Base-by-base conservation (phyloP, 2,329 filamentous ascomycete genomes). In the Aspergillus phoenicis region DNA sequence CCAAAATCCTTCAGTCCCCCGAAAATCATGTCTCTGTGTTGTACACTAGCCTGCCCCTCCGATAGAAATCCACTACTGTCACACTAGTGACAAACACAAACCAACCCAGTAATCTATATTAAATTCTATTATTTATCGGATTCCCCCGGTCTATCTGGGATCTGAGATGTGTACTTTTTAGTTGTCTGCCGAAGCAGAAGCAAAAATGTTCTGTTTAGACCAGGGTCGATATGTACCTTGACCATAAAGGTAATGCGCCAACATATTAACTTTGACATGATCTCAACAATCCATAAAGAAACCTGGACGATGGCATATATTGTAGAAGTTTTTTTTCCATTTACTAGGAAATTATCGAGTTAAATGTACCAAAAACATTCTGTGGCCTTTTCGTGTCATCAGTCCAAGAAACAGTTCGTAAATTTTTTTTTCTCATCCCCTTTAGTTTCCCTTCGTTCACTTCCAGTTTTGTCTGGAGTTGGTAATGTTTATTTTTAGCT, bases 41-140 rank as follows among this genome's bases (percentile, higher is more conserved):
- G 51, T 57, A 59, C 55, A 58, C 54, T 58, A 58, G 59, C 53
- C 41, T 55, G 43, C 54, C 57, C 52, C 60, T 59, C 47, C 62
- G 36, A 60, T 56, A 52, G 52, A 62, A 66, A 62, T 43, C 57
- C 62, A 67, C 65, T 64, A 58, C 64, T 66, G 66, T 67, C 66
- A 62, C 66, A 68, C 66, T 67, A 68, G 63, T 68, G 66, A 68
- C 66, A 67, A 68, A 68, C 66, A 68, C 57, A 64, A 56, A 61
- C 65, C 62, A 62, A 61, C 60, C 52, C 59, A 62, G 52, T 59
- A 54, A 62, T 62, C 56, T 59, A 58, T 55, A 57, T 61, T 60
- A 59, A 54, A 53, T 57, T 33, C 58, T 60, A 55, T 59, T 59
- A 63, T 61, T 59, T 55, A 57, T 48, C 61, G 52, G 53, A 45